Evolutionary conservation across 1,284 basidiomycete genomes (phyloP).

Genomic region (Boletus semigastroideus): DNA sequence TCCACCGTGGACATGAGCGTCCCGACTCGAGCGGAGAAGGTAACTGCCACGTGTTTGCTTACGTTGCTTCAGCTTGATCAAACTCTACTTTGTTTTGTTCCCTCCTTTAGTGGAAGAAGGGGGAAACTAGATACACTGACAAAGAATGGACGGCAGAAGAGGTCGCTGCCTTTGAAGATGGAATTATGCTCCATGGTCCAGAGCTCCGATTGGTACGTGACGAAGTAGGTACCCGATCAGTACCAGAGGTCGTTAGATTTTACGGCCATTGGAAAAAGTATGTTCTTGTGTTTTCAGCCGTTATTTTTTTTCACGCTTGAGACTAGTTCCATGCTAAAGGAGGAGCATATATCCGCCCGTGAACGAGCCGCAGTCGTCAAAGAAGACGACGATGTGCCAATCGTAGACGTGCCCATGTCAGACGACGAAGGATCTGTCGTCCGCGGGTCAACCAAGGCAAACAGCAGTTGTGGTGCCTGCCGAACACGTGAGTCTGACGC

Average conservation of each 20-base stretch:
- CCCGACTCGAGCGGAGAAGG: slow-evolving; percentile 59
- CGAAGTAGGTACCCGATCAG: slow-evolving; percentile 67
- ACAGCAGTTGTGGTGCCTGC: slow-evolving; percentile 72
- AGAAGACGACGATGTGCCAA: slow-evolving; percentile 40
- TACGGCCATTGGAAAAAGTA: slow-evolving; percentile 88
- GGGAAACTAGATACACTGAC: slow-evolving; percentile 66
- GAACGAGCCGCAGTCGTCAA: slow-evolving; percentile 47
- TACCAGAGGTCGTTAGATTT: slow-evolving; percentile 79
- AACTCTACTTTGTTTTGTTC: slow-evolving; percentile 6
- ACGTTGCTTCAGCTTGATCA: slow-evolving; percentile 1
- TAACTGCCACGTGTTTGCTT: slow-evolving; percentile 28
- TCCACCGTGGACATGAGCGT: slow-evolving; percentile 62
- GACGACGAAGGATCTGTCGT: slow-evolving; percentile 80
- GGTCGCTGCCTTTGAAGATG: slow-evolving; percentile 72
- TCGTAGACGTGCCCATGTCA: slow-evolving; percentile 43
- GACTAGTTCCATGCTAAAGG: slow-evolving; percentile 58
- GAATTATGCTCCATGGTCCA: slow-evolving; percentile 66
- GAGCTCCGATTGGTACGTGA: slow-evolving; percentile 79
- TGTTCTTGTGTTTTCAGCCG: slow-evolving; percentile 17
- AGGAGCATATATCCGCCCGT: slow-evolving; percentile 58
- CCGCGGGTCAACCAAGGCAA: slow-evolving; percentile 53
- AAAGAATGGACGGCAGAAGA: slow-evolving; percentile 74
- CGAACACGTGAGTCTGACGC: slow-evolving; percentile 68
- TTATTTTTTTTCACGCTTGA: slow-evolving; percentile 14
- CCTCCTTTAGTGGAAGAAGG: slow-evolving; percentile 63